Conservation (phyloP, 2,329 filamentous ascomycete genomes). For the Penicillium sumatraense region DNA sequence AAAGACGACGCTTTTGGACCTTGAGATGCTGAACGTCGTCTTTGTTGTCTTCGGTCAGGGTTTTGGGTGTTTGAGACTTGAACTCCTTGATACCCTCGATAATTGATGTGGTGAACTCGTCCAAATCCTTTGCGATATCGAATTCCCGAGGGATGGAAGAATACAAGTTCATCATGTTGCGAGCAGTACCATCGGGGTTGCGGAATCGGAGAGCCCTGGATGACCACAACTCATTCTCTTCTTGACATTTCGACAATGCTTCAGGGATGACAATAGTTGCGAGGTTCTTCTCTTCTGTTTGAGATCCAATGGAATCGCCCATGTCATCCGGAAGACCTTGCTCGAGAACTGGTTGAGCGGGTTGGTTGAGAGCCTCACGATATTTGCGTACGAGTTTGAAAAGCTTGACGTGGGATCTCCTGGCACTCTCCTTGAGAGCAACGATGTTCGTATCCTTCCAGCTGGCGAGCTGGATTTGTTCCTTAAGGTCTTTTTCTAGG, state of each 20-base stretch:
- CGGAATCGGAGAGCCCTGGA: conserved; percentile 68
- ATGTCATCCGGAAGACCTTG: conserved; percentile 40
- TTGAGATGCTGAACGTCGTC: conserved; percentile 85
- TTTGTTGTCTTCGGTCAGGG: conserved; percentile 87
- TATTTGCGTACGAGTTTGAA: conserved; percentile 93
- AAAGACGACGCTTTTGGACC: conserved; percentile 84
- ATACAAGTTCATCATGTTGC: conserved; percentile 73
- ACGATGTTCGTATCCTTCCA: conserved; percentile 99
- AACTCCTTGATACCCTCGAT: conserved; percentile 72
- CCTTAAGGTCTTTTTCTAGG: conserved; percentile 90
- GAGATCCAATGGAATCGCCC: conserved; percentile 28
- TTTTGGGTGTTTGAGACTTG: conserved; percentile 78
- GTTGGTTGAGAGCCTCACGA: conserved; percentile 74
- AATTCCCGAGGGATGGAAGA: conserved; percentile 57
- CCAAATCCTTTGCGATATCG: conserved; percentile 63
- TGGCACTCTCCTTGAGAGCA: conserved; percentile 84
- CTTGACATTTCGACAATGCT: conserved; percentile 38
- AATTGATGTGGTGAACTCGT: conserved; percentile 71
- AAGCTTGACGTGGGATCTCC: conserved; percentile 86
- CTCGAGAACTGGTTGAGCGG: conserved; percentile 65
- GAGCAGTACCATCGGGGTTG: conserved; percentile 70
- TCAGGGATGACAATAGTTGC: conserved; percentile 31
- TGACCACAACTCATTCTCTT: conserved; percentile 37
- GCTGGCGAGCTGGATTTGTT: conserved; percentile 89
- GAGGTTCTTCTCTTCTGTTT: conserved; percentile 12